These are phyloP conservation scores for Populus tremula DNA, from an alignment of 345 rosid species.

Conservation along the genomic window DNA sequence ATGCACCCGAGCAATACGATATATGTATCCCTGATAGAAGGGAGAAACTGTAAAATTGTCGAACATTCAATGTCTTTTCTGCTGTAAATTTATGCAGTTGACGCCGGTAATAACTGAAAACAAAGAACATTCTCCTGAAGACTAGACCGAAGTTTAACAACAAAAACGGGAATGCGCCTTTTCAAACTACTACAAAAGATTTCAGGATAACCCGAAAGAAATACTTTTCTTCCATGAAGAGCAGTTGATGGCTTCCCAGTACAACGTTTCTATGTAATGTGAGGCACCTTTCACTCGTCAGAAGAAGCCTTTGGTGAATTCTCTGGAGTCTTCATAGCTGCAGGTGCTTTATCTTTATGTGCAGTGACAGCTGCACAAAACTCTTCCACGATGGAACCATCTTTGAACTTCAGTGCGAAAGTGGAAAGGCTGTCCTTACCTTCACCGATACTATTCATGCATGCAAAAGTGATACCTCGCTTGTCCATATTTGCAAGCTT, in stretches of 20 bases:
- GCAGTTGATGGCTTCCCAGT: constrained; percentile 1
- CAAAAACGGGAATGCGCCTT: constrained; percentile 20
- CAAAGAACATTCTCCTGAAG: constrained; percentile 21
- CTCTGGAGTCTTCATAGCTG: constrained; percentile 71
- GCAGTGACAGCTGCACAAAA: constrained; percentile 52
- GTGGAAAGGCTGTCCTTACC: constrained; percentile 62
- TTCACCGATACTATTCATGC: constrained; percentile 68
- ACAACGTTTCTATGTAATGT: not conserved
- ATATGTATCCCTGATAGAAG: constrained; percentile 16
- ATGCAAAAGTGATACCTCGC: constrained; percentile 85
- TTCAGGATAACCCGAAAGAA: constrained; percentile 9
- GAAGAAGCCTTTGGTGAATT: constrained; percentile 55
- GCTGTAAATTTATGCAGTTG: constrained; percentile 21
- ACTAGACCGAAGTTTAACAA: constrained; percentile 21
- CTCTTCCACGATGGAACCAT: constrained; percentile 55
- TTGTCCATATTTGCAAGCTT: constrained; percentile 94
- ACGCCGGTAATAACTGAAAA: constrained; percentile 16
- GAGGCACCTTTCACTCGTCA: constrained; percentile 13
- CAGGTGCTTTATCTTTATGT: constrained; percentile 47
- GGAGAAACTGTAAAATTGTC: constrained; percentile 13
- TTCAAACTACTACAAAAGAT: constrained; percentile 29
- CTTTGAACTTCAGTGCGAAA: constrained; percentile 83
- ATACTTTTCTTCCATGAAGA: constrained; percentile 2
- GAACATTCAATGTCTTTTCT: constrained; percentile 18
- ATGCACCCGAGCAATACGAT: constrained; percentile 16